A percentile compares a stretch with the other conserved stretches of the same genome.
These are phyloP conservation scores for Suillus placidus DNA, from an alignment of 768 basidiomycete species.

Conservation along the genomic window DNA sequence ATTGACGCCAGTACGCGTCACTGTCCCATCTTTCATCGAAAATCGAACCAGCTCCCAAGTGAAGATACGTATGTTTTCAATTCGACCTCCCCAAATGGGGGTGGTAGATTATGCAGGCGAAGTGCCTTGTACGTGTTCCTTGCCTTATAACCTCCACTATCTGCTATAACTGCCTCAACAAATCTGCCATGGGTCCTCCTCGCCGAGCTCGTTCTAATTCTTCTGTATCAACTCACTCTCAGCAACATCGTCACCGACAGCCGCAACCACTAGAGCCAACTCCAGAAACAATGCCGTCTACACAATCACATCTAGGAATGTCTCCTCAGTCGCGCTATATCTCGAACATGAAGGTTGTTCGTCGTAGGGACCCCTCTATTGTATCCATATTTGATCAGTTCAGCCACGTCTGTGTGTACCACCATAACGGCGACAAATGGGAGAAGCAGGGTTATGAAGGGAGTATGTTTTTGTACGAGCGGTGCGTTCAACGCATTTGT, in stretches of 20 bases:
- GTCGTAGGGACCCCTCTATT: conserved; percentile 79
- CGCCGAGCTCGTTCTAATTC: conserved; percentile 36
- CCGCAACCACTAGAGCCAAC: conserved; percentile 9
- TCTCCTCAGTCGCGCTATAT: conserved; percentile 66
- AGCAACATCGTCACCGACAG: conserved; percentile 5
- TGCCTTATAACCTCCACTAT: conserved; percentile 12
- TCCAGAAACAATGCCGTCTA: conserved; percentile 15
- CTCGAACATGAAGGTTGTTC: conserved; percentile 79
- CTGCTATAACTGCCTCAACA: conserved; percentile 5
- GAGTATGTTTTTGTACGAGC: conserved; percentile 85
- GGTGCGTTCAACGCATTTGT: conserved; percentile 47
- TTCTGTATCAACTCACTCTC: conserved; percentile 21
- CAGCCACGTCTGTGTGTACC: conserved; percentile 84
- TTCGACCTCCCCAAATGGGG: conserved; percentile 12
- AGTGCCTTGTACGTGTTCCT: conserved; percentile 8
- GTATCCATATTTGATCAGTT: conserved; percentile 84
- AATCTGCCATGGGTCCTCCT: conserved; percentile 24
- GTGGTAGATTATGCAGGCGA: conserved; percentile 2
- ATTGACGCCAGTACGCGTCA: neutral
- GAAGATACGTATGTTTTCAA: neutral
- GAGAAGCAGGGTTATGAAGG: conserved; percentile 84
- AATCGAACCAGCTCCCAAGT: too few relatives aligned
- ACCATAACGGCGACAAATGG: conserved; percentile 76
- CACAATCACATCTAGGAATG: conserved; percentile 46
- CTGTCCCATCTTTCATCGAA: neutral